Evolutionary conservation across 345 rosid species (phyloP), one percentile per base, ranked within the genome.

Genomic region (Eucalyptus decipiens): DNA sequence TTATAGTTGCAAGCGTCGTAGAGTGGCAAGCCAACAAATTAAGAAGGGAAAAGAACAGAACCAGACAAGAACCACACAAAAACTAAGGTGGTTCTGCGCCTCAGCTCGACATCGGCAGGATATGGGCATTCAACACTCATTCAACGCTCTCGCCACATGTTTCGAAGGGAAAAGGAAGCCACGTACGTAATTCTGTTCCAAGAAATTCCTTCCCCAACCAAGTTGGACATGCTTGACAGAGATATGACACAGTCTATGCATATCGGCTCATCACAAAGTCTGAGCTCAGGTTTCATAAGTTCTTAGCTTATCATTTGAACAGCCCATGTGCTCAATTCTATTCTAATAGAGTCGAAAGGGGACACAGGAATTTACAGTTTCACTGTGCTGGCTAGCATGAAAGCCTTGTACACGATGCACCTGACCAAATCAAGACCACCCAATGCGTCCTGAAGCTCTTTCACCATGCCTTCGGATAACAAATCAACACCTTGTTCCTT

Each of bases 341-440:
- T 65, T 65, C 5, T 8, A 65, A 65, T 7, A 32, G n/a, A 65
- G 76, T 65, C 10, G 32, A 65, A 14, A 62, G 37, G 14, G 67
- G n/a, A 60, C 67, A 65, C 37, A 2, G 11, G 17, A n/a, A 65
- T 65, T 8, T 65, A 14, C 37, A 13, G 49, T 2, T 23, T 88
- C 19, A 92, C 92, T 86, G 89, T 91, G n/a, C 97, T 96, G 1
- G 93, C 95, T 16, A 95, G 95, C 96, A 95, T 92, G 85, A 93
- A 95, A 43, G 94, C 92, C 92, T 95, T 91, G 85, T 90, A 93
- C 6, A 49, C 88, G 2, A 94, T 87, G 50, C 93, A 86, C 90
- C 95, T 92, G 11, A 94, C 93, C 90, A 93, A 67, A 28, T 87
- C 54, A 19, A 93, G 13, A 40, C 95, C 95, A 40, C 96, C 58